Conservation (phyloP, 2,329 filamentous ascomycete genomes). For the Penicillium sp. region DNA sequence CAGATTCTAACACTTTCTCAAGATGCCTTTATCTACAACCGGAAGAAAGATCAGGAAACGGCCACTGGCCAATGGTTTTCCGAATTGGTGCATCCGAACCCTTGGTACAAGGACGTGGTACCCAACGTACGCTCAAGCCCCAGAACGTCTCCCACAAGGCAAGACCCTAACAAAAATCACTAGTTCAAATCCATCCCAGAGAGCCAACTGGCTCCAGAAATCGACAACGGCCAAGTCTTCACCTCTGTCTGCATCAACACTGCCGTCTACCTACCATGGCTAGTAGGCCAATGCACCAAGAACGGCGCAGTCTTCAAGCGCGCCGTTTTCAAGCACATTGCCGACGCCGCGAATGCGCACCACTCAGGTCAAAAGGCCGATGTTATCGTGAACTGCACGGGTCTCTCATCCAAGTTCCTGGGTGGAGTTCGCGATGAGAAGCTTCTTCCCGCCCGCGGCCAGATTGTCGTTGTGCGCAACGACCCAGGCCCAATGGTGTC, state of each 20-base stretch:
- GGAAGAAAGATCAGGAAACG: constrained; percentile 63
- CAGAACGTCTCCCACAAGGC: not conserved
- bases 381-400: constrained; percentile 82
- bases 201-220: constrained; percentile 61
- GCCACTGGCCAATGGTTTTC: constrained; percentile 63
- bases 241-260: constrained; percentile 91
- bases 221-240: constrained; percentile 73
- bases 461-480: constrained; percentile 82
- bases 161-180: not conserved
- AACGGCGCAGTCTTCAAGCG: constrained; percentile 70
- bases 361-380: constrained; percentile 60
- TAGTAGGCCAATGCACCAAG: constrained; percentile 75
- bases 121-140: constrained; percentile 58
- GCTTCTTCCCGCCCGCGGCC: constrained; percentile 76
- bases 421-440: constrained; percentile 77
- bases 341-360: constrained; percentile 65
- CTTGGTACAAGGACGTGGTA: constrained; percentile 73
- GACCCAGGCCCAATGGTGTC: constrained; percentile 69
- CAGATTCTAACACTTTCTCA: not conserved
- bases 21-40: constrained; percentile 59
- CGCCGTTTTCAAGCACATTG: constrained; percentile 66
- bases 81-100: constrained; percentile 65
- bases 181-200: constrained; percentile 64
- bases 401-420: constrained; percentile 71
- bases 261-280: constrained; percentile 81